Percentiles rank a stretch among this genome's conserved stretches.
Evolutionary conservation across 495 filamentous ascomycete genomes (phyloP).

Genomic region (Penicillium bialowiezense): DNA sequence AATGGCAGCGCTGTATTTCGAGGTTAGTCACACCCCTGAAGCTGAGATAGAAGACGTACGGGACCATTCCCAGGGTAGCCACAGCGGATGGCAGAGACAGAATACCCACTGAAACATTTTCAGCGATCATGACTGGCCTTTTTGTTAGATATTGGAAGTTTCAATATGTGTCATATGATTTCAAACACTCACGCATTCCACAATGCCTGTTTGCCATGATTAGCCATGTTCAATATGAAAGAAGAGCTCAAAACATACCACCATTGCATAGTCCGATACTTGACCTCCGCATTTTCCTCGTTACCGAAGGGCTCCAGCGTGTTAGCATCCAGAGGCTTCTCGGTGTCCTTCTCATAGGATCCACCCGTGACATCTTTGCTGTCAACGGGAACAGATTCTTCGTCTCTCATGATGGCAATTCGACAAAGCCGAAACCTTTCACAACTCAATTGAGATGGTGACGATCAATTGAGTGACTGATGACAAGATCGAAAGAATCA

Average conservation of each 20-base stretch:
- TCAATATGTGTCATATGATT: neutral
- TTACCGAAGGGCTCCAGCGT: constrained; percentile 41
- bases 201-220: constrained; percentile 21
- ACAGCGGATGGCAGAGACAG: constrained; percentile 63
- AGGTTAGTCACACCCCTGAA: constrained; percentile 2
- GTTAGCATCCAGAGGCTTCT: constrained; percentile 16
- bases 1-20: constrained; percentile 37
- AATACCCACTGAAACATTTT: constrained; percentile 64
- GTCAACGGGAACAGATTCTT: constrained; percentile 16
- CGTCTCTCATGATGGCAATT: constrained; percentile 17
- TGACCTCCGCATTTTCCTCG: constrained; percentile 38
- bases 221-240: constrained; percentile 7
- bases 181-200: constrained; percentile 31
- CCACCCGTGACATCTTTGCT: constrained; percentile 10
- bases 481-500: neutral
- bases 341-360: constrained; percentile 12
- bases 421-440: neutral
- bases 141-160: neutral
- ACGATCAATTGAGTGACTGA: too few species aligned
- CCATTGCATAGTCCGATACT: constrained; percentile 46
- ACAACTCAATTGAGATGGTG: too few species aligned
- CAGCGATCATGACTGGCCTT: constrained; percentile 57
- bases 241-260: constrained; percentile 26
- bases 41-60: constrained; percentile 22
- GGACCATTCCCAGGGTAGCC: constrained; percentile 59